phyloP scores from a whole-genome alignment of 192 early-diverging fungal species.

The Phlyctochytrium planicorne region DNA sequence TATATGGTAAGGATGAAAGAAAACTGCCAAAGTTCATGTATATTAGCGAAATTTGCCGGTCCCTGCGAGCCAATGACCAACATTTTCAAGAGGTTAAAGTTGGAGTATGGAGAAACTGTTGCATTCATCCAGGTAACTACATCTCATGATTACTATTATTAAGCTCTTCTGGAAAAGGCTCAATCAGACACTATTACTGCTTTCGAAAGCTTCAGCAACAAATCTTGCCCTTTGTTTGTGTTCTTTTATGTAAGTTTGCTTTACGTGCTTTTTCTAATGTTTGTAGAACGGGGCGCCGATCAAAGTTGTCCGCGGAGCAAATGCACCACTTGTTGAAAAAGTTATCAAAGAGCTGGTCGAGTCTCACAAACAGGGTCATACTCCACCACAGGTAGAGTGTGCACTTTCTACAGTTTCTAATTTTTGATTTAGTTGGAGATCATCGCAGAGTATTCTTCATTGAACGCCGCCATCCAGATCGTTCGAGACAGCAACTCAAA shows the following conservation, averaged over 20 bases:
- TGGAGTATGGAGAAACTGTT: constrained; percentile 53
- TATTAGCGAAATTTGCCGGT: constrained; percentile 56
- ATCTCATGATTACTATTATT: constrained; percentile 10
- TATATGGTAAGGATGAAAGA: constrained; percentile 37
- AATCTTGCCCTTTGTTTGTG: constrained; percentile 60
- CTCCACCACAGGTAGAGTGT: not conserved
- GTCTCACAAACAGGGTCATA: constrained; percentile 32
- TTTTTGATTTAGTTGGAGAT: not conserved
- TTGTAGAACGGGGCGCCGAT: constrained; percentile 52
- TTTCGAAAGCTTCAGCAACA: constrained; percentile 48
- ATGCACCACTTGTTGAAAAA: constrained; percentile 55
- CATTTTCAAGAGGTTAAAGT: constrained; percentile 62
- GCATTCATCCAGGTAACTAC: constrained; percentile 40
- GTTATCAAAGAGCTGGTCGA: constrained; percentile 57
- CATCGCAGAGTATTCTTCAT: not conserved
- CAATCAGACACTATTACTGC: constrained; percentile 47
- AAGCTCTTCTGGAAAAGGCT: constrained; percentile 32
- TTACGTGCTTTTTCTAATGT: constrained; percentile 10
- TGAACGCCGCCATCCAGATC: not conserved
- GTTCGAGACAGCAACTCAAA: not conserved
- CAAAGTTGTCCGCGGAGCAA: constrained; percentile 55
- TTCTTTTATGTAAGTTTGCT: constrained; percentile 48
- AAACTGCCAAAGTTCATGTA: not conserved
- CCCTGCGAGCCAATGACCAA: constrained; percentile 59
- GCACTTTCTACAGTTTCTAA: not conserved